Evolutionary conservation across 1,284 basidiomycete genomes (phyloP).

Genomic region (Wallemia hederae): DNA sequence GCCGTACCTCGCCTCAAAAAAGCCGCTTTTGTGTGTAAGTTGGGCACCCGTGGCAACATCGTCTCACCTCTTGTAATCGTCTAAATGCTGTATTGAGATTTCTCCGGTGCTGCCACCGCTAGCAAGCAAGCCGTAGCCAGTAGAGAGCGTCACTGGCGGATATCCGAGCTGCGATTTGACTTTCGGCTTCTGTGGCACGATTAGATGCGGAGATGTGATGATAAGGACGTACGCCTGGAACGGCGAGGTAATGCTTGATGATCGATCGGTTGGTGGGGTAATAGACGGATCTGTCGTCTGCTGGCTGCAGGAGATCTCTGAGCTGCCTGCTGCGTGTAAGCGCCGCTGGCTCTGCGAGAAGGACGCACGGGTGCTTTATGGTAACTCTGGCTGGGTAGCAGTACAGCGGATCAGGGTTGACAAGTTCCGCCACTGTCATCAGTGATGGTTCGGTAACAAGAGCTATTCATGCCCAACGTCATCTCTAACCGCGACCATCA

Average conservation of each 20-base stretch:
- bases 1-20: neutral
- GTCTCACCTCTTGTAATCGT: neutral
- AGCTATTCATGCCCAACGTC: too few species aligned
- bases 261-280: neutral
- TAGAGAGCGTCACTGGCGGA: neutral
- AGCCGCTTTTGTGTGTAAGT: neutral
- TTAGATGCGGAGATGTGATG: neutral
- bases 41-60: neutral
- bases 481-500: too few species aligned
- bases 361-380: neutral
- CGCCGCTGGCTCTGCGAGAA: neutral
- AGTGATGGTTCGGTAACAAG: too few species aligned
- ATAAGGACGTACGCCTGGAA: neutral
- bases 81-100: neutral
- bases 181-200: neutral
- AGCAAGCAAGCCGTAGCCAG: neutral
- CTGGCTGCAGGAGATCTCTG: neutral
- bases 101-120: neutral
- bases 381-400: neutral
- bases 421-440: neutral
- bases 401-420: neutral
- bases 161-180: neutral
- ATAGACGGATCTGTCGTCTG: neutral
- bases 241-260: neutral
- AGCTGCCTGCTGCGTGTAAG: neutral